Conservation (phyloP, 371 early-diverging fungal genomes). For the Mortierella sp. region DNA sequence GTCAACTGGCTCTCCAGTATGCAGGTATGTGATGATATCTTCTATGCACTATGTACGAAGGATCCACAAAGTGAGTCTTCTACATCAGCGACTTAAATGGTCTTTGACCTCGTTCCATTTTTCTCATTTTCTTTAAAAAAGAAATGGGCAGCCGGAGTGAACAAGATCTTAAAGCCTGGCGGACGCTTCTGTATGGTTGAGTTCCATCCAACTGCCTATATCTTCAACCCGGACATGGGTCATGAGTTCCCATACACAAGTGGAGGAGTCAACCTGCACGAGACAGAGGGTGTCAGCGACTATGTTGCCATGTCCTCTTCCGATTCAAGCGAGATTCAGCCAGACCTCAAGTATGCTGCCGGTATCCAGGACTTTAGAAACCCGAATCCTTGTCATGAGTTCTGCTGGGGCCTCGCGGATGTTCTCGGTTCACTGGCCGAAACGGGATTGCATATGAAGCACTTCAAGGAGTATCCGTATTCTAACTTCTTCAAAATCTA, state of each 20-base stretch:
- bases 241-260: conserved; percentile 33
- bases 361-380: conserved; percentile 45
- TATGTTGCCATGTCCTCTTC: conserved; percentile 32
- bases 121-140: too few relatives aligned
- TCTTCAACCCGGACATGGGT: conserved; percentile 31
- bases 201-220: conserved; percentile 34
- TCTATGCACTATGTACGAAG: too few relatives aligned
- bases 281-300: conserved; percentile 26
- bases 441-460: conserved; percentile 19
- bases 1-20: conserved; percentile 35
- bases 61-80: too few relatives aligned
- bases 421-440: conserved; percentile 15
- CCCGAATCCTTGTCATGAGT: conserved; percentile 21
- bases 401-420: conserved; percentile 45
- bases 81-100: too few relatives aligned
- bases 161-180: conserved; percentile 38
- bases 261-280: conserved; percentile 10
- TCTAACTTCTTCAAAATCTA: conserved; percentile 48
- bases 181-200: conserved; percentile 41
- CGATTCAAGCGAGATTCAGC: conserved; percentile 20
- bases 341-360: conserved; percentile 25
- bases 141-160: conserved; percentile 33
- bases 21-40: conserved; percentile 35
- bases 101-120: too few relatives aligned
- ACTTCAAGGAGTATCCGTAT: conserved; percentile 48